Conservation (phyloP, 768 basidiomycete genomes). For the Galerina marginata region DNA sequence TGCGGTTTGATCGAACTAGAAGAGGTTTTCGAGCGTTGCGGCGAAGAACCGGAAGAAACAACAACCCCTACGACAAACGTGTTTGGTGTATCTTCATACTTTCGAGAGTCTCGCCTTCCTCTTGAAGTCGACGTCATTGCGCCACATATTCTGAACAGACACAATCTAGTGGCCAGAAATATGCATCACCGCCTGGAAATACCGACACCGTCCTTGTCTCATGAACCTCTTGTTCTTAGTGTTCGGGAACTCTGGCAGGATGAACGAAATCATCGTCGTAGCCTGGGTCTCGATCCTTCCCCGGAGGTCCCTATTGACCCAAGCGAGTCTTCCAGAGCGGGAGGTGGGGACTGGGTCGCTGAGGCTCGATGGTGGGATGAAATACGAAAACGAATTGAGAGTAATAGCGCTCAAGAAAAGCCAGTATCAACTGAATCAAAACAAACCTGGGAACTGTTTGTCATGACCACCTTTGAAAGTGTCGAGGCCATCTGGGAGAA, state of each 20-base stretch:
- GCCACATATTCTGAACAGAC: slow-evolving; percentile 88
- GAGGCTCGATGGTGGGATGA: slow-evolving; percentile 81
- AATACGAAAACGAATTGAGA: slow-evolving; percentile 64
- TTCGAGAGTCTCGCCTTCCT: slow-evolving; percentile 65
- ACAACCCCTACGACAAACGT: slow-evolving; percentile 12
- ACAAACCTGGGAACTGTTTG: slow-evolving; percentile 67
- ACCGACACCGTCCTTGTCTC: slow-evolving; percentile 52
- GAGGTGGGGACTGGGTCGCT: slow-evolving; percentile 68
- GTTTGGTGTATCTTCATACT: slow-evolving; percentile 61
- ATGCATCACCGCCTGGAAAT: slow-evolving; percentile 73
- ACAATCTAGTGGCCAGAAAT: slow-evolving; percentile 62
- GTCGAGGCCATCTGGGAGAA: slow-evolving; percentile 85
- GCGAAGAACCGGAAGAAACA: slow-evolving; percentile 29
- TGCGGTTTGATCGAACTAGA: slow-evolving; percentile 87
- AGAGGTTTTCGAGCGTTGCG: slow-evolving; percentile 65
- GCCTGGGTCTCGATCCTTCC: slow-evolving; percentile 72
- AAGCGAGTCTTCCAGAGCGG: slow-evolving; percentile 63
- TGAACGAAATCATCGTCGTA: slow-evolving; percentile 76
- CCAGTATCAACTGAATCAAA: slow-evolving; percentile 15
- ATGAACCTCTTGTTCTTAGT: slow-evolving; percentile 82
- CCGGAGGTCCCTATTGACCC: slow-evolving; percentile 75
- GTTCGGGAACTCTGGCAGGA: slow-evolving; percentile 97
- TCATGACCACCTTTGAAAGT: slow-evolving; percentile 91
- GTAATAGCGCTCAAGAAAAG: slow-evolving; percentile 35
- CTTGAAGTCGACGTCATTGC: slow-evolving; percentile 87